Conservation (phyloP, 1,139 yeast species). For the Suzukiozyma palmioleophila region DNA sequence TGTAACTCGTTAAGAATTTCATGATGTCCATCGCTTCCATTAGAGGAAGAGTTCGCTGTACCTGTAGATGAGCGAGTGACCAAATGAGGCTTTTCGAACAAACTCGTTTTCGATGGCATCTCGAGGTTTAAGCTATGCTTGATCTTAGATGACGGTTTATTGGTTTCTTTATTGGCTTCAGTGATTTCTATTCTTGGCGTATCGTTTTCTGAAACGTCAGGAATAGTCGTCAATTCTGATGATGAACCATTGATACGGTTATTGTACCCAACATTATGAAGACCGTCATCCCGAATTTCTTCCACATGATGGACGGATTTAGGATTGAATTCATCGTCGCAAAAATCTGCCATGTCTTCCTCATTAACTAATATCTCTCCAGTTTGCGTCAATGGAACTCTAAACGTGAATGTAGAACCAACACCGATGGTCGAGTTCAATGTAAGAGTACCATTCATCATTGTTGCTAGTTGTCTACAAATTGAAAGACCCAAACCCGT, state of each 20-base stretch:
- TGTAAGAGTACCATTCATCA: conserved; percentile 83
- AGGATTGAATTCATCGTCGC: conserved; percentile 44
- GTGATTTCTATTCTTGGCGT: conserved; percentile 3
- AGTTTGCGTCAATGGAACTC: conserved; percentile 72
- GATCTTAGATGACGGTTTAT: not conserved
- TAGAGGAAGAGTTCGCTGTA: conserved; percentile 43
- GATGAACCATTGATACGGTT: too few species aligned
- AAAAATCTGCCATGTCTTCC: conserved; percentile 35
- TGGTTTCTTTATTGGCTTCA: not conserved
- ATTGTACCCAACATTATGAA: too few species aligned
- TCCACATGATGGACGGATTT: conserved; percentile 28
- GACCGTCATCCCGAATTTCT: not conserved
- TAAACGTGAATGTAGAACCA: conserved; percentile 78
- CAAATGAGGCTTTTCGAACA: conserved; percentile 43
- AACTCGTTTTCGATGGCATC: conserved; percentile 6
- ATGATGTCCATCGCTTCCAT: conserved; percentile 15
- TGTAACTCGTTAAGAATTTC: conserved; percentile 26
- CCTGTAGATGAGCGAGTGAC: conserved; percentile 53
- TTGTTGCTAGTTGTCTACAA: conserved; percentile 82
- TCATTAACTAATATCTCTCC: conserved; percentile 50
- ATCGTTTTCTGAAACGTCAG: conserved; percentile 4
- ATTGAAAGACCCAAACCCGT: conserved; percentile 93
- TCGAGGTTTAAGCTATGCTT: conserved; percentile 3
- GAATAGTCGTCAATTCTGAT: not conserved
- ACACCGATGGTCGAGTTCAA: conserved; percentile 64